A percentile compares a stretch with the other conserved stretches of the same genome.
Conservation (phyloP, 805 yeast species). For the Teunomyces stri region DNA sequence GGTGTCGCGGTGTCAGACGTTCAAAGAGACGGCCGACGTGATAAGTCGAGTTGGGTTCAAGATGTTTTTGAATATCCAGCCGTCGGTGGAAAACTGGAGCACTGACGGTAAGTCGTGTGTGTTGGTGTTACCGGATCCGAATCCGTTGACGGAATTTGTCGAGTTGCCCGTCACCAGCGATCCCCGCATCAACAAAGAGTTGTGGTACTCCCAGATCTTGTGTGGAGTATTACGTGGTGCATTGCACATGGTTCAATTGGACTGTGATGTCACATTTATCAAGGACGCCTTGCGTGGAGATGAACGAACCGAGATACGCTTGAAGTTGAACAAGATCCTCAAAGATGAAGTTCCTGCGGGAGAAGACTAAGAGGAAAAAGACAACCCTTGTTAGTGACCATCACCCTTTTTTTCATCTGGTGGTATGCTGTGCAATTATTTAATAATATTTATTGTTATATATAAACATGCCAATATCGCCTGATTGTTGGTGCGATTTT, state of each 20-base stretch:
- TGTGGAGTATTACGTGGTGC: slow-evolving; percentile 92
- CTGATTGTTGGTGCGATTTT: background rate
- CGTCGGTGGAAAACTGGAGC: slow-evolving; percentile 73
- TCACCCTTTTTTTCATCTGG: too few species aligned
- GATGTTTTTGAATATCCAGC: slow-evolving; percentile 79
- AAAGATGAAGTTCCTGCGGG: slow-evolving; percentile 98
- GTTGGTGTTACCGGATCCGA: slow-evolving; percentile 64
- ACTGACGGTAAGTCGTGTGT: slow-evolving; percentile 72
- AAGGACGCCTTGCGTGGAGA: slow-evolving; percentile 84
- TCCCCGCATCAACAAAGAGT: slow-evolving; percentile 60
- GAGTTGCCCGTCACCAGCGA: slow-evolving; percentile 75
- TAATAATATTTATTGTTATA: background rate
- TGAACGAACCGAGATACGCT: slow-evolving; percentile 71
- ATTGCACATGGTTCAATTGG: slow-evolving; percentile 92
- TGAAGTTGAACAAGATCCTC: slow-evolving; percentile 66
- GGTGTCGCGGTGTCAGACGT: slow-evolving; percentile 73
- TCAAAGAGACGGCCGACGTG: slow-evolving; percentile 85
- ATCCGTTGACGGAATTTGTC: slow-evolving; percentile 92
- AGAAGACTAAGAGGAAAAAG: slow-evolving; percentile 58
- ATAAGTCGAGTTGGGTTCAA: slow-evolving; percentile 87
- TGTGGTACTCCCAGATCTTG: slow-evolving; percentile 91
- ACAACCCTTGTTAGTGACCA: too few species aligned
- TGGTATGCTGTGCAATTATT: background rate
- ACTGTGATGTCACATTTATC: slow-evolving; percentile 77
- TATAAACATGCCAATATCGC: background rate